phyloP scores from a whole-genome alignment of 2,329 filamentous ascomycete genomes.

The Exophiala bonariae region DNA sequence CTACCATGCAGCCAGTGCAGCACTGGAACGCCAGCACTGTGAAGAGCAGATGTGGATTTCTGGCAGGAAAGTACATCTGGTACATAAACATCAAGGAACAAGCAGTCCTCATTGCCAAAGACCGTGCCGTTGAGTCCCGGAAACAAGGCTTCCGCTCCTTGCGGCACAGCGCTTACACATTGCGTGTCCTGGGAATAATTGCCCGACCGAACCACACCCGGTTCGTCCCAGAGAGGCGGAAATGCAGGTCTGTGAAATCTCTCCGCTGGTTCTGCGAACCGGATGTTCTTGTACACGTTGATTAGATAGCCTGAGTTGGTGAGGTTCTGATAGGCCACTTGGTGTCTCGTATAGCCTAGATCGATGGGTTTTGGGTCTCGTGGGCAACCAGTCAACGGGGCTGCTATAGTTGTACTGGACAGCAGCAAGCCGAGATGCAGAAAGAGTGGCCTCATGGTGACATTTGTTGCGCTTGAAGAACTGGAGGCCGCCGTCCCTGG shows the following conservation, averaged over 20 bases:
- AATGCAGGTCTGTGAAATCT: slow-evolving; percentile 12
- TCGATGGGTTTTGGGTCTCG: slow-evolving; percentile 1
- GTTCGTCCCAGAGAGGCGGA: slow-evolving; percentile 4
- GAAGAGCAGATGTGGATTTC: neutral
- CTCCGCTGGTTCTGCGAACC: slow-evolving; percentile 19
- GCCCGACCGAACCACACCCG: neutral
- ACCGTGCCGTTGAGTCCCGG: slow-evolving; percentile 9
- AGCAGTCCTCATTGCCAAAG: slow-evolving; percentile 17
- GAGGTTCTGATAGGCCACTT: slow-evolving; percentile 8
- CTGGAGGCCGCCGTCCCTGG: too few relatives aligned
- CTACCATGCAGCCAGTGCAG: slow-evolving; percentile 18
- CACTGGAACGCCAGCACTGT: slow-evolving; percentile 12
- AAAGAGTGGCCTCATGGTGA: too few relatives aligned
- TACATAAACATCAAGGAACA: slow-evolving; percentile 16
- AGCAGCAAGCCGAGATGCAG: slow-evolving; percentile 1
- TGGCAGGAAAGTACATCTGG: neutral
- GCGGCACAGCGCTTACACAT: slow-evolving; percentile 12
- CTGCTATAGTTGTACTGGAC: too few relatives aligned
- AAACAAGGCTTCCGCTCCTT: neutral
- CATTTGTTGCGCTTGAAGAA: too few relatives aligned
- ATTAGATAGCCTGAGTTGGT: slow-evolving; percentile 5
- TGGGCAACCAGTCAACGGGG: too few relatives aligned
- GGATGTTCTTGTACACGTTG: slow-evolving; percentile 21
- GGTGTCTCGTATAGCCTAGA: slow-evolving; percentile 20
- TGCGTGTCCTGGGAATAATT: neutral